Evolutionary conservation across 805 yeast genomes (phyloP), one percentile per base, ranked within the genome.

Genomic region (Lachancea thermotolerans): DNA sequence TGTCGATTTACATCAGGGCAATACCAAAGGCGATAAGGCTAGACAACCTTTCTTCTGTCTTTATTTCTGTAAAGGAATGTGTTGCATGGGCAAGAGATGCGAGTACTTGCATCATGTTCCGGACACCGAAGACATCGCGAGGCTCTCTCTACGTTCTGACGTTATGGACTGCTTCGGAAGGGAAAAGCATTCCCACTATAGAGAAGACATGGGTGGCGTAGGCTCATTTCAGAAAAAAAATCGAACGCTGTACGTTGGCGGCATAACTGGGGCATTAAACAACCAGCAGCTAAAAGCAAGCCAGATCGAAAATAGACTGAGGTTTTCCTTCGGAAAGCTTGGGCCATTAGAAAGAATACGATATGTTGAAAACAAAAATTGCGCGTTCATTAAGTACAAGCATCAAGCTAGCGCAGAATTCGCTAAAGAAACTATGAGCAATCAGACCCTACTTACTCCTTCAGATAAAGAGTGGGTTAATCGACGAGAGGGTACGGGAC

Each of bases 141-240:
- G 80, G 2, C 73, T 82, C 1, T 78, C 88, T 0, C 29, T 55
- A 46, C 49, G 50, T 28, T 58, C 56, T n/a, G 57, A 50, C 39
- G 55, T 54, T 0, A 72, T 78, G 21, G 99, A 91, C 65, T 90
- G 97, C 57, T 91, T 91, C 70, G 98, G 97, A 1, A 69, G 99
- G 48, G 95, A 86, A 57, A 87, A 85, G 62, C 83, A 83, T 50
- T 71, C 84, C 1, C 84, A 79, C 39, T 87, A 86, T 56, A 69
- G 89, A 53, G 96, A 91, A 52, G 98, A 91, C 64, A 89, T 89
- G 96, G 79, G 84, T 27, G 99, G 99, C 30, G 82, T 89, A 2
- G 99, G 98, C 0, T 80, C 87, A 18, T 81, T 91, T 59, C 72
- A 75, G 53, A 67, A 71, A 32, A 69, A 70, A n/a, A 90, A 89